Percentiles rank a stretch among this genome's conserved stretches.
phyloP scores from a whole-genome alignment of 805 yeast genomes.

The Brettanomyces custersianus region DNA sequence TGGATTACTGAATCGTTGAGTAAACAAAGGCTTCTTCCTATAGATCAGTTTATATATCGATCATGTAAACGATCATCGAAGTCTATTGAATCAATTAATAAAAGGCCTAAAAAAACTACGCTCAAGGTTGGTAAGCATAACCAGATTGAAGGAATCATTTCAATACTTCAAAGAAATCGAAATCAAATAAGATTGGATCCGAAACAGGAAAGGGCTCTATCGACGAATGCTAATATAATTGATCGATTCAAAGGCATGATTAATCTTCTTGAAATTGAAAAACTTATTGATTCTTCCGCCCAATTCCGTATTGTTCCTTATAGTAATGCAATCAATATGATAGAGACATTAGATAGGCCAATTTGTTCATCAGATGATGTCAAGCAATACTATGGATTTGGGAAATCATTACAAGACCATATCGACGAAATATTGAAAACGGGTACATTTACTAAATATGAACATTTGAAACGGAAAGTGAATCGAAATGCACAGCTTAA shows the following conservation, averaged over 20 bases:
- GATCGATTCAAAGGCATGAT: conserved; percentile 24
- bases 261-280: conserved; percentile 17
- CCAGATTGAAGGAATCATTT: background rate
- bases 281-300: conserved; percentile 11
- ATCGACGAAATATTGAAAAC: conserved; percentile 38
- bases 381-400: conserved; percentile 29
- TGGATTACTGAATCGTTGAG: conserved; percentile 4
- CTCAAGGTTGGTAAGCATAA: background rate
- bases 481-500: conserved; percentile 15
- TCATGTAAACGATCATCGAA: background rate
- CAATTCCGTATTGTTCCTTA: conserved; percentile 23
- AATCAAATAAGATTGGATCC: background rate
- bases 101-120: background rate
- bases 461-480: conserved; percentile 7
- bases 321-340: conserved; percentile 32
- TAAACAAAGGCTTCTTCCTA: background rate
- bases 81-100: background rate
- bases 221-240: conserved; percentile 23
- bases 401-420: conserved; percentile 31
- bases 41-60: background rate
- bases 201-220: conserved; percentile 3
- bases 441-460: conserved; percentile 20
- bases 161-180: conserved; percentile 4
- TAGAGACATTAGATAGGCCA: conserved; percentile 19
- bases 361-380: conserved; percentile 32